phyloP scores from a whole-genome alignment of 768 basidiomycete species.

The Hericium coralloides region DNA sequence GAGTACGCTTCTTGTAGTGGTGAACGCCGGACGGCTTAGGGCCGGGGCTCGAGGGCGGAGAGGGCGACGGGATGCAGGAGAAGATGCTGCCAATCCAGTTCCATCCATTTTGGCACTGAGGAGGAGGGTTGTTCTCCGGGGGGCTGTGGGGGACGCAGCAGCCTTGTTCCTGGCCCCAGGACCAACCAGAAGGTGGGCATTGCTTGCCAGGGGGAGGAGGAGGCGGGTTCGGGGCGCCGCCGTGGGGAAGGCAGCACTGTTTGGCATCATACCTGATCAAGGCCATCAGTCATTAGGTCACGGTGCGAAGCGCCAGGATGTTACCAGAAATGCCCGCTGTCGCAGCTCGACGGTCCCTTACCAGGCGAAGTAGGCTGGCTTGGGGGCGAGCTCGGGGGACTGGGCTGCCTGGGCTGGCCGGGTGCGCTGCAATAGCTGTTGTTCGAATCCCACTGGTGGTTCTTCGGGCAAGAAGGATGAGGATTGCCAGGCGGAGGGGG shows the following conservation, averaged over 20 bases:
- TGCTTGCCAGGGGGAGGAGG: constrained; percentile 38
- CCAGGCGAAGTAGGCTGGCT: neutral
- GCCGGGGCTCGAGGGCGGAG: constrained; percentile 21
- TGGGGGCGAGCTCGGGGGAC: neutral
- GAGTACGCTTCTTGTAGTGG: constrained; percentile 19
- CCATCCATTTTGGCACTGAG: constrained; percentile 35
- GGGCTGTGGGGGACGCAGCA: constrained; percentile 48
- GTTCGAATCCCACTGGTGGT: constrained; percentile 7
- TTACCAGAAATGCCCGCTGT: constrained; percentile 25
- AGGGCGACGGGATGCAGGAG: constrained; percentile 31
- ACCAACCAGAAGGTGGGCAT: constrained; percentile 40
- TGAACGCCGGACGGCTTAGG: constrained; percentile 28
- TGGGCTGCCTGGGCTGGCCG: neutral
- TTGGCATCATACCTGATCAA: constrained; percentile 22
- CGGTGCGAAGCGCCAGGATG: constrained; percentile 1
- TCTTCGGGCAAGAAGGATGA: constrained; percentile 6
- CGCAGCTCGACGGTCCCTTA: neutral
- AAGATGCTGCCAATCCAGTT: constrained; percentile 32
- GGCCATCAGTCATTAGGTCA: neutral
- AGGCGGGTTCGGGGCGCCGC: constrained; percentile 33
- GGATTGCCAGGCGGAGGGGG: constrained; percentile 6
- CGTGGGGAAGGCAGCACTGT: constrained; percentile 35
- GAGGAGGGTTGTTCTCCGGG: constrained; percentile 28
- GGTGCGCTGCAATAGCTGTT: constrained; percentile 6
- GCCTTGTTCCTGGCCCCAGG: constrained; percentile 37